Percentiles rank a stretch among this genome's conserved stretches.
Conservation (phyloP, 2,329 filamentous ascomycete genomes). For the Polychaeton citri region DNA sequence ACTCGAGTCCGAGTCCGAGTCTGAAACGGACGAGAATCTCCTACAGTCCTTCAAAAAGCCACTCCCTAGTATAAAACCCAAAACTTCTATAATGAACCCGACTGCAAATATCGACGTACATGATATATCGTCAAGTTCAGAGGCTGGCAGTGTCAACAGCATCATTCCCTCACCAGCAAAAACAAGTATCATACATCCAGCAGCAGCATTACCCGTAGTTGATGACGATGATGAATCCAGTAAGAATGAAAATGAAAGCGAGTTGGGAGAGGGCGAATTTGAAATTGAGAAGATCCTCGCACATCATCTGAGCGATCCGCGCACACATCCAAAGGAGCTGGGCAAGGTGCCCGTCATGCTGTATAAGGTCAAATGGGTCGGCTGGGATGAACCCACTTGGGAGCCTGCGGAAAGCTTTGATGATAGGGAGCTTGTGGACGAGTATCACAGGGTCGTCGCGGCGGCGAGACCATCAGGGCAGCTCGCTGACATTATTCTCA, state of each 20-base stretch:
- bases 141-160: no score
- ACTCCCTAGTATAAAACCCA: no score
- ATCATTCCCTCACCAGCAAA: conserved; percentile 2
- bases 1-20: no score
- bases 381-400: conserved; percentile 18
- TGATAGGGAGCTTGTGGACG: conserved; percentile 12
- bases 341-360: conserved; percentile 17
- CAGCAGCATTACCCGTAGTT: conserved; percentile 5
- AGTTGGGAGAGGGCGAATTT: conserved; percentile 12
- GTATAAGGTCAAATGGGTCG: conserved; percentile 22
- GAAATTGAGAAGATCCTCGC: conserved; percentile 17
- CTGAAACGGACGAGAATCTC: no score
- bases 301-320: conserved; percentile 17
- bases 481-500: no score
- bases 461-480: no score
- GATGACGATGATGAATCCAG: conserved; percentile 2
- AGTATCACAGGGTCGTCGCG: no score
- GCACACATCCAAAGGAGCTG: conserved; percentile 12
- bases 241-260: neutral
- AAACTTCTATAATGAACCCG: no score
- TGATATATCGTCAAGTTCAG: no score
- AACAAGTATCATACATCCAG: conserved; percentile 11
- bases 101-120: no score
- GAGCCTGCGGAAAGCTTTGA: conserved; percentile 20
- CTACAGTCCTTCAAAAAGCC: no score